Conservation (phyloP, 352 stramenopile genomes). For the Globisporangium uncinulatum region DNA sequence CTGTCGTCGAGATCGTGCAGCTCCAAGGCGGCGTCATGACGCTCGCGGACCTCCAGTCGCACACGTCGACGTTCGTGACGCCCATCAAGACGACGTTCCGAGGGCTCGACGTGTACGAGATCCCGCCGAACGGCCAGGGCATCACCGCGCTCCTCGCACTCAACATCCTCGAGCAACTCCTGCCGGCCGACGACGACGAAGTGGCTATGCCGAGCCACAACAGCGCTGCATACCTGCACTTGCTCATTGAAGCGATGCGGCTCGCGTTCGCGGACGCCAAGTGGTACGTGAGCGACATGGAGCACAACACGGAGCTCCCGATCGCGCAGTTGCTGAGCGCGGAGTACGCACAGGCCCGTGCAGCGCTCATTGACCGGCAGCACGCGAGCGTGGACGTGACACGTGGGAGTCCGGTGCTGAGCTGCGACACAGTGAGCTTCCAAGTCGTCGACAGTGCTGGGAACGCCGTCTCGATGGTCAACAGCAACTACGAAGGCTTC, state of each 20-base stretch:
- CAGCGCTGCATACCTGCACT: conserved; percentile 80
- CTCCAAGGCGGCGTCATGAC: conserved; percentile 63
- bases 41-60: conserved; percentile 80
- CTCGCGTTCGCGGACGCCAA: conserved; percentile 92
- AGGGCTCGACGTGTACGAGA: conserved; percentile 89
- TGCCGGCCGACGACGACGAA: conserved; percentile 30
- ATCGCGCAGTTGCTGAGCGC: conserved; percentile 75
- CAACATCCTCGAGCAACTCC: conserved; percentile 82
- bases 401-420: conserved; percentile 54
- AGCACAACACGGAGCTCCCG: conserved; percentile 44
- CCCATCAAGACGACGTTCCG: conserved; percentile 88
- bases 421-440: conserved; percentile 92
- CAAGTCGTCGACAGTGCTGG: conserved; percentile 93
- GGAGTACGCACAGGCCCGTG: conserved; percentile 57
- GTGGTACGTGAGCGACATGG: conserved; percentile 79
- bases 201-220: conserved; percentile 26
- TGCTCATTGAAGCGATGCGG: conserved; percentile 90
- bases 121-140: conserved; percentile 95
- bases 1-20: conserved; percentile 82
- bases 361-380: conserved; percentile 30
- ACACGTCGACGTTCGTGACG: conserved; percentile 88
- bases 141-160: conserved; percentile 94
- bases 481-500: conserved; percentile 98
- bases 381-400: conserved; percentile 48
- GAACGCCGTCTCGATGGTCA: conserved; percentile 97